These are phyloP conservation scores for Apophysomyces sp. DNA, from an alignment of 371 early-diverging fungal species.

Conservation along the genomic window DNA sequence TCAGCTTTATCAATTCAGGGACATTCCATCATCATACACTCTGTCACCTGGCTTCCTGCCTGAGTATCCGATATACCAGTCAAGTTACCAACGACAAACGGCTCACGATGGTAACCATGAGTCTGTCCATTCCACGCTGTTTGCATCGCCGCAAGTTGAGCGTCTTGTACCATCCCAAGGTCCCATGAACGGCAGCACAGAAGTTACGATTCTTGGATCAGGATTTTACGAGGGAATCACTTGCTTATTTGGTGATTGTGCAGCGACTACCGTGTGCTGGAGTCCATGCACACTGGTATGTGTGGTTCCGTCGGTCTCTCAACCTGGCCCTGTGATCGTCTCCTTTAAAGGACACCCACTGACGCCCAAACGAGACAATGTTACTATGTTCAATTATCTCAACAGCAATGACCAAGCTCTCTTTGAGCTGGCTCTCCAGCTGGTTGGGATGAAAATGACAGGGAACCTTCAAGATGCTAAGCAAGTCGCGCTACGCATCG, in stretches of 20 bases:
- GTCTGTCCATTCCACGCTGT: neutral
- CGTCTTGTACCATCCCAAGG: conserved; percentile 66
- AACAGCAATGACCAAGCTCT: conserved; percentile 67
- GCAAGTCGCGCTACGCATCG: conserved; percentile 61
- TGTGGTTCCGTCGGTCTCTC: conserved; percentile 69
- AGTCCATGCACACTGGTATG: conserved; percentile 67
- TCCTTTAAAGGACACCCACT: conserved; percentile 56
- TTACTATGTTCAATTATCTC: conserved; percentile 44
- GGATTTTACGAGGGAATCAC: conserved; percentile 60
- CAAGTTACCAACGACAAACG: neutral
- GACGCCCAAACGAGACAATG: conserved; percentile 21
- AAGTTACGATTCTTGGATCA: conserved; percentile 70
- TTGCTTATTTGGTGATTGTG: conserved; percentile 50
- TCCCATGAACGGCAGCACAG: conserved; percentile 73
- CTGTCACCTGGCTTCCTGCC: neutral
- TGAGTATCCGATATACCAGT: neutral
- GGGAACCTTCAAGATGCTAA: conserved; percentile 60
- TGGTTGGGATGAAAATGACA: conserved; percentile 71
- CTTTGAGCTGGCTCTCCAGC: conserved; percentile 74
- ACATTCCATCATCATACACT: neutral
- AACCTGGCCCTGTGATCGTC: conserved; percentile 68
- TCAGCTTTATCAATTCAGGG: neutral
- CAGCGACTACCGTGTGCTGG: conserved; percentile 53
- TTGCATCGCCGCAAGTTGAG: conserved; percentile 19
- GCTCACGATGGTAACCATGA: no score